Base-by-base conservation (phyloP, 2,329 filamentous ascomycete species). In the Mycocentrospora acerina region DNA sequence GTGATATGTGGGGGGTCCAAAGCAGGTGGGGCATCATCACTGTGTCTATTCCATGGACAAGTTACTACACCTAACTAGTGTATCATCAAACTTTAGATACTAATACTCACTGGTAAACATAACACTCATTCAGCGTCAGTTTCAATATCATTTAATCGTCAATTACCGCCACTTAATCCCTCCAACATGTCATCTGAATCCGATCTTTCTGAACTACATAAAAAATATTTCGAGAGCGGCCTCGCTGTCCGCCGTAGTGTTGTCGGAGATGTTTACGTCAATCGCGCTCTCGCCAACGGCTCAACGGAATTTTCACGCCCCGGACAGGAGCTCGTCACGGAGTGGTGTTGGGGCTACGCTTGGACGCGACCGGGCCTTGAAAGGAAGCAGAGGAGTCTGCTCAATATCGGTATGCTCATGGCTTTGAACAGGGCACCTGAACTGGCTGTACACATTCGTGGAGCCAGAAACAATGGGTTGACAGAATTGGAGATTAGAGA, bases 381-480 rank as follows among this genome's bases (percentile, higher is more conserved):
- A 12, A 19, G 41, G 6, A 50, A 53, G 41, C 51, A 54, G 33
- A 73, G 77, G 43, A 73, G 80, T 33, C 76, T 83, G 38, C 62
- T 83, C 19, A 82, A 82, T 53, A 74, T 83, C 19, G 79, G 74
- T 17, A 81, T 84, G 74, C 64, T 83, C 25, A 76, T 74, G 52
- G 78, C 78, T 4, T 66, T 81, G 47, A 81, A 81, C 52, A 67
- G 75, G 5, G 67, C 64, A 10, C 71, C 74, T 0, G 81, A 83
- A 53, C 62, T 83, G 43, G 79, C 68, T 0, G 71, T 78, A 14
- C 80, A 83, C 59, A 71, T 80, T 11, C 68, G 78, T 28, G 80
- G 80, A 0, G 80, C 80, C 2, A 59, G 79, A 48, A 80, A 75
- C 46, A 83, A 83, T 49, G 80, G 80, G 0, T 63, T 79, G n/a